Conservation (phyloP, 176 grass and related monocot genomes). For the Triticum aestivum region IWGSC_CS_RefSeq_v2.1 NC_057803.1:162966370-162966869, state of each 20-base stretch:
- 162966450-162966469: constrained; percentile 10
- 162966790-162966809: neutral
- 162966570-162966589: constrained; percentile 16
- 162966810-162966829: neutral
- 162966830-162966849: neutral
- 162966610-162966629: constrained; percentile 11
- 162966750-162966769: neutral
- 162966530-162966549: neutral
- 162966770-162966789: neutral
- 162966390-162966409: neutral
- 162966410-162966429: neutral
- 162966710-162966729: neutral
- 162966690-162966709: neutral
- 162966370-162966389: neutral
- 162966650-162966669: neutral
- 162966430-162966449: constrained; percentile 23
- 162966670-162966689: neutral
- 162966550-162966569: neutral
- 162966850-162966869: neutral
- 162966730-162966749: neutral
- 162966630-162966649: neutral
- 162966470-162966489: constrained; percentile 32
- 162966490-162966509: constrained; percentile 37
- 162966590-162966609: constrained; percentile 31
- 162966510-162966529: neutral